phyloP scores from a whole-genome alignment of 106 monocot species.

The Gastrodia elata region DNA sequence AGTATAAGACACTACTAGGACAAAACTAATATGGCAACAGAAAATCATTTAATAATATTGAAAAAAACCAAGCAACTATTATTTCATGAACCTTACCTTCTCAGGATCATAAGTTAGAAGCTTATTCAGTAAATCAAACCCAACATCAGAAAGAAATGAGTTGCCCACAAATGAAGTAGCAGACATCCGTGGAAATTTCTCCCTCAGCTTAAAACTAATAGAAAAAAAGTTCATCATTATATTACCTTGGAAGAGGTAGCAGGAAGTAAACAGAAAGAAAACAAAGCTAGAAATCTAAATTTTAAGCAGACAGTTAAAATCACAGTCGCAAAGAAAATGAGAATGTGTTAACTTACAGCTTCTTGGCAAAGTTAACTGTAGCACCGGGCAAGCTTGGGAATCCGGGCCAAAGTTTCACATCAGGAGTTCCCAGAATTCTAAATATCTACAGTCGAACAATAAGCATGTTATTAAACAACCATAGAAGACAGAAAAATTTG shows the following conservation, averaged over 20 bases:
- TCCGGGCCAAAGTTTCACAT: constrained; percentile 88
- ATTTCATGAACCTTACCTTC: constrained; percentile 29
- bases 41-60: not conserved
- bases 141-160: constrained; percentile 59
- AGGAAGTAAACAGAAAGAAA: not conserved
- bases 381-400: constrained; percentile 56
- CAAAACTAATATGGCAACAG: not conserved
- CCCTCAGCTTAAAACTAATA: constrained; percentile 25
- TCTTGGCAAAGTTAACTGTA: constrained; percentile 67
- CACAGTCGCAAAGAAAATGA: not conserved
- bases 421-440: constrained; percentile 77
- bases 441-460: constrained; percentile 55
- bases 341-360: constrained; percentile 49
- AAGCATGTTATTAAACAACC: not conserved
- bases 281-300: not conserved
- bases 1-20: not conserved
- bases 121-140: constrained; percentile 64
- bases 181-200: constrained; percentile 37
- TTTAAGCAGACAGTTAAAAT: not conserved
- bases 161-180: constrained; percentile 55
- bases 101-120: constrained; percentile 79
- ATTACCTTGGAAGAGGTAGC: not conserved
- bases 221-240: not conserved
- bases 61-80: not conserved
- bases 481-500: not conserved